phyloP scores from a whole-genome alignment of 768 basidiomycete genomes.

The Mycena albidolilacea region DNA sequence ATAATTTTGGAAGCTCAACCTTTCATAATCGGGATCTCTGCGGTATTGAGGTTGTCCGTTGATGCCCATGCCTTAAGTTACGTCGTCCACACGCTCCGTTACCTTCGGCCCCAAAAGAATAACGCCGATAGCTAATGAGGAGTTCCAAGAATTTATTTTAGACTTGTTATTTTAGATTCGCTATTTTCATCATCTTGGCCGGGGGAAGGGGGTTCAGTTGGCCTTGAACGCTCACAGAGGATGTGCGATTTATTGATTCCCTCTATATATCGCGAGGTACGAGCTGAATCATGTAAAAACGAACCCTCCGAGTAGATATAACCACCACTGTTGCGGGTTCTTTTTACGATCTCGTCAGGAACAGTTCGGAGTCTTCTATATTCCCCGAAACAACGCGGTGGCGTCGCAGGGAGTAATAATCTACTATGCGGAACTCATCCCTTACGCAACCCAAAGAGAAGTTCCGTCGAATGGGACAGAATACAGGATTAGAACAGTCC shows the following conservation, averaged over 20 bases:
- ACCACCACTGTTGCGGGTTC: not conserved
- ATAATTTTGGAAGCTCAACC: too few species aligned
- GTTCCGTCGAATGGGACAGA: constrained; percentile 11
- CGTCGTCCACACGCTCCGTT: too few species aligned
- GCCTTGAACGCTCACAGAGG: not conserved
- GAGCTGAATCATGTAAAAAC: not conserved
- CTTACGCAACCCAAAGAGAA: not conserved
- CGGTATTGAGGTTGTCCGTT: too few species aligned
- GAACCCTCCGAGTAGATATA: constrained; percentile 6
- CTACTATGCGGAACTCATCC: constrained; percentile 7
- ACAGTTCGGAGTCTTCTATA: constrained; percentile 7
- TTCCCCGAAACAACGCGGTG: constrained; percentile 14
- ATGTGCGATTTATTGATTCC: not conserved
- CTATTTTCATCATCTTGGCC: too few species aligned
- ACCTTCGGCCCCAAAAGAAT: too few species aligned
- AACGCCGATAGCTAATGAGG: too few species aligned
- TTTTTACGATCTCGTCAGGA: constrained; percentile 14
- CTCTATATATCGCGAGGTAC: not conserved
- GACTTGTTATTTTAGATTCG: too few species aligned
- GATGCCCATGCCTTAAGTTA: too few species aligned
- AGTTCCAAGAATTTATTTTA: too few species aligned
- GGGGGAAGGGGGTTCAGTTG: too few species aligned
- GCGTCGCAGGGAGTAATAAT: constrained; percentile 13
- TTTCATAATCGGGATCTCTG: too few species aligned
- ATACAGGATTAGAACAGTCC: not conserved